Evolutionary conservation across 2,329 filamentous ascomycete species (phyloP).

Genomic region (Trematosphaeria pertusa): DNA sequence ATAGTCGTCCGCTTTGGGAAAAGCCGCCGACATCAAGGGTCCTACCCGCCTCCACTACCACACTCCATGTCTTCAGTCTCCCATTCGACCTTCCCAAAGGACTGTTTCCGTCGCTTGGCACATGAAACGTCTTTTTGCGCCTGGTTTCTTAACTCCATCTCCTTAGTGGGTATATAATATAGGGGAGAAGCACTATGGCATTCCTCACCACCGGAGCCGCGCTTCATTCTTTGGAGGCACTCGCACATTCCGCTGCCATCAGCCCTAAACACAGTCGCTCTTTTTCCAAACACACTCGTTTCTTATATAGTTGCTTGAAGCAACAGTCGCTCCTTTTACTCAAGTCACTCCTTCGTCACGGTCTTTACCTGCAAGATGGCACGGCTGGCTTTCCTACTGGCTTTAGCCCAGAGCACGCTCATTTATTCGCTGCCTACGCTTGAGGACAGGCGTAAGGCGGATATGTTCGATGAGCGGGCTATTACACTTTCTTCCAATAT

Average conservation of each 20-base stretch:
- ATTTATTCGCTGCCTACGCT: slow-evolving; percentile 32
- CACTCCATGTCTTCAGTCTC: slow-evolving; percentile 28
- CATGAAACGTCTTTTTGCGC: slow-evolving; percentile 24
- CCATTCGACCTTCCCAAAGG: slow-evolving; percentile 32
- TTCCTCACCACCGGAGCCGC: slow-evolving; percentile 22
- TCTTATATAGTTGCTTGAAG: slow-evolving; percentile 21
- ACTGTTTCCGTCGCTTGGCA: slow-evolving; percentile 24
- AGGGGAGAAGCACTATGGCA: slow-evolving; percentile 17
- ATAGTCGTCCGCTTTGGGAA: slow-evolving; percentile 25
- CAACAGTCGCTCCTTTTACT: slow-evolving; percentile 11
- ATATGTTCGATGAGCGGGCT: slow-evolving; percentile 24
- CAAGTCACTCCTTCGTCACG: slow-evolving; percentile 16
- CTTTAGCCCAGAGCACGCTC: slow-evolving; percentile 27
- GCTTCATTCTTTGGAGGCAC: slow-evolving; percentile 34
- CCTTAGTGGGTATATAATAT: slow-evolving; percentile 30
- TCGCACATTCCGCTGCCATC: slow-evolving; percentile 33
- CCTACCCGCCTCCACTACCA: slow-evolving; percentile 25
- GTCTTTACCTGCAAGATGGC: slow-evolving; percentile 29
- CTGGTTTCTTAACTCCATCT: slow-evolving; percentile 12
- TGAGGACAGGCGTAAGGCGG: slow-evolving; percentile 17
- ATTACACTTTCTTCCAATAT: slow-evolving; percentile 29
- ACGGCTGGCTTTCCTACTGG: slow-evolving; percentile 35
- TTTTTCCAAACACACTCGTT: slow-evolving; percentile 18
- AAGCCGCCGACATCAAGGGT: slow-evolving; percentile 26
- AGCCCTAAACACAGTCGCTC: slow-evolving; percentile 20